Evolutionary conservation across 2,329 filamentous ascomycete species (phyloP).

Genomic region (Colletotrichum sp.): DNA sequence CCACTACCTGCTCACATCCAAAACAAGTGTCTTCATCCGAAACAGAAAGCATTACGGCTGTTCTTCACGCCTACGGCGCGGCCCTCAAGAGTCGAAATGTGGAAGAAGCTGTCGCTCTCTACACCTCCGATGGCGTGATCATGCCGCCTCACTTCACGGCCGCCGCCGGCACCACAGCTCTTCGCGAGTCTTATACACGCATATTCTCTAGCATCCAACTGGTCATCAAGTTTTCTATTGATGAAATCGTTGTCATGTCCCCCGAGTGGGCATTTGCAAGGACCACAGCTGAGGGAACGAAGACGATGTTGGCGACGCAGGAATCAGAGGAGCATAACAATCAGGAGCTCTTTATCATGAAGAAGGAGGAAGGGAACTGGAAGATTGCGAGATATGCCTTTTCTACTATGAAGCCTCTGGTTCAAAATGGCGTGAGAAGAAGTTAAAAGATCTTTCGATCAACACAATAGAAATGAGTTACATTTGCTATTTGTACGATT

Average conservation of each 20-base stretch:
- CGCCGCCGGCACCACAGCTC: constrained; percentile 14
- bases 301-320: constrained; percentile 21
- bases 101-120: constrained; percentile 20
- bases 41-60: constrained; percentile 17
- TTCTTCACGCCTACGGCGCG: constrained; percentile 16
- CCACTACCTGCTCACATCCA: background rate
- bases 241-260: constrained; percentile 23
- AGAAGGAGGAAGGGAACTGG: constrained; percentile 18
- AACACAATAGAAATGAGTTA: too few species aligned
- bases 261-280: constrained; percentile 23
- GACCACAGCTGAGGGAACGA: constrained; percentile 24
- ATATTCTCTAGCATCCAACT: constrained; percentile 22
- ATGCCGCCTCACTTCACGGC: constrained; percentile 25
- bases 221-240: constrained; percentile 17
- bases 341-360: constrained; percentile 25
- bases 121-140: constrained; percentile 26
- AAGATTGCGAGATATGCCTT: constrained; percentile 26
- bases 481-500: too few species aligned
- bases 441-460: background rate
- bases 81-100: constrained; percentile 22
- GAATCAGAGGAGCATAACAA: constrained; percentile 22
- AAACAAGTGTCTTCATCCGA: constrained; percentile 38
- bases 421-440: background rate
- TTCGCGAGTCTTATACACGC: constrained; percentile 22
- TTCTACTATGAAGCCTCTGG: constrained; percentile 20